Evolutionary conservation across 2,329 filamentous ascomycete genomes (phyloP), one percentile per base, ranked within the genome.

Genomic region (Fusarium nanum): DNA sequence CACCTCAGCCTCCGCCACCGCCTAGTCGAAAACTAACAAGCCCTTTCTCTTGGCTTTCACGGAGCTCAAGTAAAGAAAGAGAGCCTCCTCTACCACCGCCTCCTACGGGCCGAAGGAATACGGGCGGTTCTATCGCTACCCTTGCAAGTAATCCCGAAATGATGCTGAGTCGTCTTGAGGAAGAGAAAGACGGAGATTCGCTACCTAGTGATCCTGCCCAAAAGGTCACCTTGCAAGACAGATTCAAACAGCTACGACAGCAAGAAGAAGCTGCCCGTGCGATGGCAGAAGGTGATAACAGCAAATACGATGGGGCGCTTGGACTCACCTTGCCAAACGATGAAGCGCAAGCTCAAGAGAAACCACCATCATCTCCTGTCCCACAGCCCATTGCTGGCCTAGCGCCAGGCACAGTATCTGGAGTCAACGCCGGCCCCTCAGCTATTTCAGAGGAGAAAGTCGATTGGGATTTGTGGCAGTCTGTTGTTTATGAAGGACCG

Each of bases 401-500:
- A 46, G 90, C 93, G 1, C 94, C 94, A 0, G 94, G 94, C 3
- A 98, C 94, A 3, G 93, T 92, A 10, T 91, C 93, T 13, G 94
- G 95, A 8, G 89, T 94, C 44, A 91, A 91, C 25, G 89, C 91
- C 23, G 92, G 92, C 2, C 92, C 92, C 11, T 91, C 93, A 5
- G 89, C 90, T 23, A 86, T 90, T 67, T 81, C 83, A 16, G 92
- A 94, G 75, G 84, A 85, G 18, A 91, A 93, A 25, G 96, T 99
- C n/a, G 94, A 99, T 77, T 99, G 96, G 96, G 96, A 99, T 79
- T 83, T 99, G 41, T 99, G 96, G 96, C 95, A 99, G 78, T 89
- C 92, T 25, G 92, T 99, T 6, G 96, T 99, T 34, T 97, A 98
- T 72, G 93, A 98, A 82, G 96, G 96, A 0, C 94, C 94, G 18